A percentile compares a stretch with the other conserved stretches of the same genome.
Conservation (phyloP, 805 yeast genomes). For the Candida verbasci region DNA sequence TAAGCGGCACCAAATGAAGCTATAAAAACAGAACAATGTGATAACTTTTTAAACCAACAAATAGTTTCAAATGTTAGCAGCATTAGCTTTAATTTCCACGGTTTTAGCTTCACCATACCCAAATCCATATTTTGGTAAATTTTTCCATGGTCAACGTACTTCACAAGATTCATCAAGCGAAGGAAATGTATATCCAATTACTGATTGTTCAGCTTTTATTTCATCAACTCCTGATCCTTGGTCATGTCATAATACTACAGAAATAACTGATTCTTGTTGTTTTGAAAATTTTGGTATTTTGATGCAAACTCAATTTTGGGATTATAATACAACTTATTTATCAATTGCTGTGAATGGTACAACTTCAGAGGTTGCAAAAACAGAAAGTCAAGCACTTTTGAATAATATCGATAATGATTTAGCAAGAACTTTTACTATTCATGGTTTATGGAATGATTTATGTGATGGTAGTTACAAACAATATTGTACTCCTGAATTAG, state of each 20-base stretch:
- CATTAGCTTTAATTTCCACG: too few relatives aligned
- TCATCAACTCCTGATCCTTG: constrained; percentile 1
- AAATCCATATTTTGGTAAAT: constrained; percentile 8
- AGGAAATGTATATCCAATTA: constrained; percentile 5
- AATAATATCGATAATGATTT: constrained; percentile 5
- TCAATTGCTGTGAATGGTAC: constrained; percentile 15
- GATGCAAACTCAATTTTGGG: constrained; percentile 40
- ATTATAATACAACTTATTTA: constrained; percentile 13
- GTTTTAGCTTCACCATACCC: constrained; percentile 6
- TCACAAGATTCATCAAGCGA: constrained; percentile 7
- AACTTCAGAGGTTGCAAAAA: constrained; percentile 3
- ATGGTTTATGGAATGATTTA: constrained; percentile 42
- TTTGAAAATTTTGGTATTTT: constrained; percentile 39
- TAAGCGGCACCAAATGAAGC: too few relatives aligned
- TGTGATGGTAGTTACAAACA: constrained; percentile 37
- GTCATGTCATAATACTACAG: constrained; percentile 11
- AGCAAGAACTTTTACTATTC: constrained; percentile 31
- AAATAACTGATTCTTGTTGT: constrained; percentile 43
- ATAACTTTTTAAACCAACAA: too few relatives aligned
- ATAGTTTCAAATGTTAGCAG: too few relatives aligned
- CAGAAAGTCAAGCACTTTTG: constrained; percentile 1
- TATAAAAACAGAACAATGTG: too few relatives aligned
- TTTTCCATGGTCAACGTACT: constrained; percentile 7
- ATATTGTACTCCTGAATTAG: constrained; percentile 29
- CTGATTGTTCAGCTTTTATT: constrained; percentile 4